phyloP scores from a whole-genome alignment of 805 yeast species.

The Ogataea chonburiensis region DNA sequence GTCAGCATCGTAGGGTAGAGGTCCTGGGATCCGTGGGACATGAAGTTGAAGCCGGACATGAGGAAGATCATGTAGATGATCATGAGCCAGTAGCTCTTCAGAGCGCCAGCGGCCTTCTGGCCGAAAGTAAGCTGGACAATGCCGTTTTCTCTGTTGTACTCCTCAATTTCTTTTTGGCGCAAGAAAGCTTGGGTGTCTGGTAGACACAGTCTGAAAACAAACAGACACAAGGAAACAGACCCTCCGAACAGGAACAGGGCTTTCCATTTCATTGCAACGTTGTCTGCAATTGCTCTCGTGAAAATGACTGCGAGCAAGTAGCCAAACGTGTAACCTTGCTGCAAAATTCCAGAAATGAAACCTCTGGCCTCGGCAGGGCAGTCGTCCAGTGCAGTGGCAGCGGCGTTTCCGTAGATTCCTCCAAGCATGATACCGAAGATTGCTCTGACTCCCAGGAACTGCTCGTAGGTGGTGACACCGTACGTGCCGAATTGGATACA shows the following conservation, averaged over 20 bases:
- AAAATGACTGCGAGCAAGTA: slow-evolving; percentile 63
- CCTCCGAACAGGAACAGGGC: slow-evolving; percentile 68
- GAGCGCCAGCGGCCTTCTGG: slow-evolving; percentile 36
- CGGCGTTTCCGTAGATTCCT: slow-evolving; percentile 54
- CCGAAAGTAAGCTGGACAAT: slow-evolving; percentile 35
- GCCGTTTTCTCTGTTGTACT: slow-evolving; percentile 31
- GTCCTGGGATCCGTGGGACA: slow-evolving; percentile 66
- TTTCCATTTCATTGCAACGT: slow-evolving; percentile 57
- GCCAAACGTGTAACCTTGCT: slow-evolving; percentile 78
- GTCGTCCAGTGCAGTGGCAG: slow-evolving; percentile 54
- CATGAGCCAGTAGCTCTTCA: slow-evolving; percentile 55
- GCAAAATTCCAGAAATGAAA: slow-evolving; percentile 64
- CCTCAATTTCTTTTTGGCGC: slow-evolving; percentile 38
- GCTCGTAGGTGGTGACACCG: slow-evolving; percentile 53
- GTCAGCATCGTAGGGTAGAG: slow-evolving; percentile 55
- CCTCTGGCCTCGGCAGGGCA: slow-evolving; percentile 55
- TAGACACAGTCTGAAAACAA: slow-evolving; percentile 40
- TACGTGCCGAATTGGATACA: slow-evolving; percentile 63
- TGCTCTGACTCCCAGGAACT: slow-evolving; percentile 62
- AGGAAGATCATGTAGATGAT: slow-evolving; percentile 54
- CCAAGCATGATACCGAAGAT: slow-evolving; percentile 62
- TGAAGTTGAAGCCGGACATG: slow-evolving; percentile 64
- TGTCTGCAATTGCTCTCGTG: slow-evolving; percentile 60
- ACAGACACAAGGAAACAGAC: slow-evolving; percentile 47
- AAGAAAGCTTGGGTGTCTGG: slow-evolving; percentile 57